A percentile compares a stretch with the other conserved stretches of the same genome.
These are phyloP conservation scores for Hydrangea macrophylla DNA, from an alignment of 148 eudicot species.

Conservation along the genomic window DNA sequence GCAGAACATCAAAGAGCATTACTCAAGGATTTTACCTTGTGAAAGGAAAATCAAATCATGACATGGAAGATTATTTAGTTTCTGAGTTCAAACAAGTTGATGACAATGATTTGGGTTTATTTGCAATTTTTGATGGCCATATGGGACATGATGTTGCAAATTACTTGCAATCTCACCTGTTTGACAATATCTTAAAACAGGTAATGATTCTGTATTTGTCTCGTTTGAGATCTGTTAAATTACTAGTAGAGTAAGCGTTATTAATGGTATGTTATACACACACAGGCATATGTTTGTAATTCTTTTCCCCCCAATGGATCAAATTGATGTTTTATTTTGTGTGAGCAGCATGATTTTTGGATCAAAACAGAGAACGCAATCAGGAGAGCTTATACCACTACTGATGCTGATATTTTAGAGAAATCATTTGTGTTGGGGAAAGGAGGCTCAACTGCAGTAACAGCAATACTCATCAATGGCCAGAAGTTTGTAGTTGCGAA, in stretches of 20 bases:
- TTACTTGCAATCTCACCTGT: conserved; percentile 46
- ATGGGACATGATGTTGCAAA: conserved; percentile 63
- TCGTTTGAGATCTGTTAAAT: neutral
- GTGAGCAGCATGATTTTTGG: conserved; percentile 59
- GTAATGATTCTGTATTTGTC: conserved; percentile 12
- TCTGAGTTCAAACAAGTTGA: conserved; percentile 46
- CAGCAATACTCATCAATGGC: conserved; percentile 63
- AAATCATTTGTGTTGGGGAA: conserved; percentile 37
- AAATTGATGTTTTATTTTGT: neutral
- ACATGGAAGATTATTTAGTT: conserved; percentile 69
- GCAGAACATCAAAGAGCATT: conserved; percentile 40
- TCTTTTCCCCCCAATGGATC: neutral
- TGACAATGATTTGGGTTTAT: conserved; percentile 57
- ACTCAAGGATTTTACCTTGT: conserved; percentile 58
- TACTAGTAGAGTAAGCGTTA: no score
- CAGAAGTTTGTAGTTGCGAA: conserved; percentile 59
- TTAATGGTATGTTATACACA: no score
- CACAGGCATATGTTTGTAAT: no score
- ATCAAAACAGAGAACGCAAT: conserved; percentile 44
- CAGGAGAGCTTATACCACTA: conserved; percentile 46
- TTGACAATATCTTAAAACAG: conserved; percentile 59
- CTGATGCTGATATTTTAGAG: conserved; percentile 51
- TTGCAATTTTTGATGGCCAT: conserved; percentile 77
- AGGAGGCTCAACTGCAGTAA: conserved; percentile 84
- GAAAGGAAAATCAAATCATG: conserved; percentile 64